Evolutionary conservation across 371 early-diverging fungal species (phyloP).

Genomic region (Coemansia sp.): DNA sequence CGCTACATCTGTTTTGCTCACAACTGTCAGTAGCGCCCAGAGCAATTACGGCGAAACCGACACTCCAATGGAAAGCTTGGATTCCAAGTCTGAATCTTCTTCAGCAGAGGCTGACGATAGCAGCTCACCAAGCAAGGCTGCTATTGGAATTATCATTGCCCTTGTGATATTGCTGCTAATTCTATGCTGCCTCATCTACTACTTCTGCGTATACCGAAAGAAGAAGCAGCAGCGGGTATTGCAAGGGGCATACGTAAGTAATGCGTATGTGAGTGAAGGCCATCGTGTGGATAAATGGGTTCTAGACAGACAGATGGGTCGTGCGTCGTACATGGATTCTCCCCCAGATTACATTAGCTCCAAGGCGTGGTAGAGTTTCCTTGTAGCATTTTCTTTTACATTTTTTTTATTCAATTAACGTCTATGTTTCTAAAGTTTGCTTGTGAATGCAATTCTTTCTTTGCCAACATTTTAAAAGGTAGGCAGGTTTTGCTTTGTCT

Average conservation of each 20-base stretch:
- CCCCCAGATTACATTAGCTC: not conserved
- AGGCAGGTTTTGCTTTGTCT: too few species aligned
- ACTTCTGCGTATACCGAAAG: slow-evolving; percentile 9
- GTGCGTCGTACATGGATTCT: not conserved
- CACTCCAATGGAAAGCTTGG: not conserved
- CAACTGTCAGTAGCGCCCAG: not conserved
- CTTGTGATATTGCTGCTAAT: not conserved
- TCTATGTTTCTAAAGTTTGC: not conserved
- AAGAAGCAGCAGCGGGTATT: not conserved
- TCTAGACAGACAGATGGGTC: not conserved
- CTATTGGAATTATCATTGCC: not conserved
- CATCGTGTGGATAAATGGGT: not conserved
- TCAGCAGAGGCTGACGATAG: not conserved
- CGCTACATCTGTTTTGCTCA: slow-evolving; percentile 1
- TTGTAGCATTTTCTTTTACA: not conserved
- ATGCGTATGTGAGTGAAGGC: not conserved
- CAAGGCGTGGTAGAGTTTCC: not conserved
- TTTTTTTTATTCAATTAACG: not conserved
- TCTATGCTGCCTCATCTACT: not conserved
- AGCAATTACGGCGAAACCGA: not conserved
- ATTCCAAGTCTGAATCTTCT: not conserved
- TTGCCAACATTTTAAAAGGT: too few species aligned
- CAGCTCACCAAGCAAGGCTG: not conserved
- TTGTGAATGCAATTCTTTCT: too few species aligned
- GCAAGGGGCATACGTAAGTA: not conserved